phyloP scores from a whole-genome alignment of 768 basidiomycete species.

The Termitomyces sp. region DNA sequence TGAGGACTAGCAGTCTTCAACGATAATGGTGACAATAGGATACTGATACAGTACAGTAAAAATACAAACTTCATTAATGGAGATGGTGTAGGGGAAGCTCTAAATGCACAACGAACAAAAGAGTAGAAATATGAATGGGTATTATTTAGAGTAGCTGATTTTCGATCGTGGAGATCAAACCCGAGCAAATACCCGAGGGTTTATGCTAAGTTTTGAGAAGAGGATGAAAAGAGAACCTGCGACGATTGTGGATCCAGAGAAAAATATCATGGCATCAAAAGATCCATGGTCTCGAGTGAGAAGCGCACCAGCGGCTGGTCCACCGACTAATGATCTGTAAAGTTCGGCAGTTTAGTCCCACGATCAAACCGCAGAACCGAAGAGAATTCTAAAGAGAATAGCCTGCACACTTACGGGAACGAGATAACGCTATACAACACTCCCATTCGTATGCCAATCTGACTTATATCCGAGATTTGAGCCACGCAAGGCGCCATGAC shows the following conservation, averaged over 20 bases:
- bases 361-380: not conserved
- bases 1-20: not conserved
- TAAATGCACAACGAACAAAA: not conserved
- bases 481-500: constrained; percentile 64
- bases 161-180: constrained; percentile 19
- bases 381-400: not conserved
- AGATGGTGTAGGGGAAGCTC: too few species aligned
- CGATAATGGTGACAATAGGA: not conserved
- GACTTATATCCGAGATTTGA: constrained; percentile 52
- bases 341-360: not conserved
- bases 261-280: constrained; percentile 47
- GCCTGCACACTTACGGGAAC: constrained; percentile 50
- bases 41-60: not conserved
- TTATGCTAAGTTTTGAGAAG: constrained; percentile 39
- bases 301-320: constrained; percentile 57
- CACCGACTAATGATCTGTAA: constrained; percentile 61
- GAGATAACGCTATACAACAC: constrained; percentile 60
- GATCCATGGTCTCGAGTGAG: constrained; percentile 38
- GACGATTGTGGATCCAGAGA: constrained; percentile 55
- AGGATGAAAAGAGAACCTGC: constrained; percentile 55
- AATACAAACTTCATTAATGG: not conserved
- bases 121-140: not conserved
- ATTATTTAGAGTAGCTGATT: not conserved
- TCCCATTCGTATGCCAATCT: constrained; percentile 61
- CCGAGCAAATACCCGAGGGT: constrained; percentile 34